These are phyloP conservation scores for Trichoderma parareesei DNA, from an alignment of 495 filamentous ascomycete genomes.

Conservation along the genomic window DNA sequence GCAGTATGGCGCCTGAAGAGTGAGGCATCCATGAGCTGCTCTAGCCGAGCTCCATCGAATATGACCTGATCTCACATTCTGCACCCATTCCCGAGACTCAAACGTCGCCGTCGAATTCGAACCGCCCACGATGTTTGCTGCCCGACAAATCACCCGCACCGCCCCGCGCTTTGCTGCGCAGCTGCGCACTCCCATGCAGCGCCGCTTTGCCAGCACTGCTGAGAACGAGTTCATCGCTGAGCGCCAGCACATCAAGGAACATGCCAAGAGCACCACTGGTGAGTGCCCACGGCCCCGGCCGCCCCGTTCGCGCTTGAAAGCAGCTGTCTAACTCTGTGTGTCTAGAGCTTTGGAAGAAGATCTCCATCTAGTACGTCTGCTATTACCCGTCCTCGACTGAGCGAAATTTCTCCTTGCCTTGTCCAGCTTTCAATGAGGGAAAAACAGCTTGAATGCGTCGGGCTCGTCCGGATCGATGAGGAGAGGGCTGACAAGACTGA, in stretches of 20 bases:
- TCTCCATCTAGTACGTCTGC: constrained; percentile 74
- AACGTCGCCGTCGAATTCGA: constrained; percentile 16
- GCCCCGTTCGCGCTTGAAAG: constrained; percentile 6
- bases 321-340: constrained; percentile 5
- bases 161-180: constrained; percentile 49
- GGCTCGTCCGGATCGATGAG: neutral
- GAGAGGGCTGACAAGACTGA: constrained; percentile 16
- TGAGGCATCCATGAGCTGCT: constrained; percentile 8
- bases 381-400: constrained; percentile 12
- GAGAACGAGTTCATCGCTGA: constrained; percentile 88
- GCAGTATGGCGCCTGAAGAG: neutral
- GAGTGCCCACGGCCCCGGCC: constrained; percentile 22
- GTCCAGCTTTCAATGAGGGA: neutral
- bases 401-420: constrained; percentile 22
- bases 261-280: constrained; percentile 76
- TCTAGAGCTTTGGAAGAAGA: constrained; percentile 85
- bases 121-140: constrained; percentile 19
- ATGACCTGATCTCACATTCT: constrained; percentile 26
- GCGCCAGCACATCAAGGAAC: constrained; percentile 73
- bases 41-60: constrained; percentile 21
- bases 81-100: constrained; percentile 18
- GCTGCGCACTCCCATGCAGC: constrained; percentile 50
- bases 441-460: neutral
- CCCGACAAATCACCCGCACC: constrained; percentile 13
- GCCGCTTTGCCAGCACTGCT: constrained; percentile 58